Conservation (phyloP, 495 filamentous ascomycete genomes). For the Sordaria brevicollis region DNA sequence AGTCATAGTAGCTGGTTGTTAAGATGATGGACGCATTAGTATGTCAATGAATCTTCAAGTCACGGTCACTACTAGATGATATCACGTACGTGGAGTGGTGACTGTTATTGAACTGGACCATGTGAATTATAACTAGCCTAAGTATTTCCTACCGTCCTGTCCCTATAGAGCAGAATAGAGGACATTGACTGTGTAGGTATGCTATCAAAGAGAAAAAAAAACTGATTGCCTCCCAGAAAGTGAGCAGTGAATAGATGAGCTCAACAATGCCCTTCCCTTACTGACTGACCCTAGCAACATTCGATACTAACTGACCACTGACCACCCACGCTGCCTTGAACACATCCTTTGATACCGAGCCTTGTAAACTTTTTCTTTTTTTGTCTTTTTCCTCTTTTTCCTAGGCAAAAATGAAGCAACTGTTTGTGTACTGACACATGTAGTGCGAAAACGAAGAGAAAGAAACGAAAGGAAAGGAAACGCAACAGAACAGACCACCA, state of each 20-base stretch:
- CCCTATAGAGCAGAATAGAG: neutral
- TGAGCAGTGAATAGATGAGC: neutral
- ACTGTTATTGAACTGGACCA: too few relatives aligned
- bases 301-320: too few relatives aligned
- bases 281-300: too few relatives aligned
- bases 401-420: neutral
- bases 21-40: too few relatives aligned
- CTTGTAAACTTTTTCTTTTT: too few relatives aligned
- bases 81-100: too few relatives aligned
- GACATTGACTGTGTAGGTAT: neutral
- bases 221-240: neutral
- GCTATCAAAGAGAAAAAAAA: neutral
- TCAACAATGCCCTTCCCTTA: neutral
- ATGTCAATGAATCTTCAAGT: too few relatives aligned
- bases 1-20: too few relatives aligned
- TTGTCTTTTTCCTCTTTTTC: too few relatives aligned
- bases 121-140: neutral
- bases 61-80: too few relatives aligned
- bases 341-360: neutral
- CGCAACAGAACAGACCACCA: neutral
- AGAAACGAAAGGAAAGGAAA: neutral
- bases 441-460: neutral
- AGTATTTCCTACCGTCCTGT: neutral
- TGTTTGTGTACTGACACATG: neutral
- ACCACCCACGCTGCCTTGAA: too few relatives aligned